Base-by-base conservation (phyloP, 805 yeast genomes). In the Candida lessepsii region DNA sequence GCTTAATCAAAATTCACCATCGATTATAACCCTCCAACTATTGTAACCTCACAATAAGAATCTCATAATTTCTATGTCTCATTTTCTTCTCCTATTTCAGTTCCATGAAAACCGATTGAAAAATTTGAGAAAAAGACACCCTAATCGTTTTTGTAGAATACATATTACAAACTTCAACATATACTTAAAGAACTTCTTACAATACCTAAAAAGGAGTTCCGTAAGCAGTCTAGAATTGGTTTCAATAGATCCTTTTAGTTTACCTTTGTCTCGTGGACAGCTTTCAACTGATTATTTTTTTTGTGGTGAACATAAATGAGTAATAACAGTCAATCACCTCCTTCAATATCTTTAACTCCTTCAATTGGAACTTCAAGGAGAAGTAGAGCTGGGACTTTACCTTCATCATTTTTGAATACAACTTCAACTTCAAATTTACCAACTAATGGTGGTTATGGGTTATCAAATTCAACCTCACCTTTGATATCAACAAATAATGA, bases 361-460 rank as follows among this genome's bases (percentile, higher is more conserved):
- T 55, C 61, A 11, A 63, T 42, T 51, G 41, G 44, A 11, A 24
- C 21, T 50, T 60, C 46, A 56, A 58, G 49, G 49, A 72, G 93
- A 46, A 78, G 84, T 32, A 72, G 95, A 48, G 85, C 93, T 2
- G 93, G 93, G 2, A 86, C 95, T 10, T 63, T 86, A 35, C 91
- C 93, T 7, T 80, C 89, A 15, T 64, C 82, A 35, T 70, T 81
- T 42, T 42, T 57, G 35, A 49, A 51, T 26, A 39, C 44, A 8
- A 37, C 6, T 13, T 13, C 30, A 5, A 28, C 9, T 28, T 7
- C 17, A 5, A 28, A 31, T 35, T 28, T 29, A 11, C 9, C 28
- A 4, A 31, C 28, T 24, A 36, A 36, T n/a, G 23, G 8, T 19
- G 28, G 26, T 10, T 27, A 28, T 2, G 20, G 28, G 11, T 24